Evolutionary conservation across 805 yeast genomes (phyloP).

Genomic region (Zygotorulaspora sp.): DNA sequence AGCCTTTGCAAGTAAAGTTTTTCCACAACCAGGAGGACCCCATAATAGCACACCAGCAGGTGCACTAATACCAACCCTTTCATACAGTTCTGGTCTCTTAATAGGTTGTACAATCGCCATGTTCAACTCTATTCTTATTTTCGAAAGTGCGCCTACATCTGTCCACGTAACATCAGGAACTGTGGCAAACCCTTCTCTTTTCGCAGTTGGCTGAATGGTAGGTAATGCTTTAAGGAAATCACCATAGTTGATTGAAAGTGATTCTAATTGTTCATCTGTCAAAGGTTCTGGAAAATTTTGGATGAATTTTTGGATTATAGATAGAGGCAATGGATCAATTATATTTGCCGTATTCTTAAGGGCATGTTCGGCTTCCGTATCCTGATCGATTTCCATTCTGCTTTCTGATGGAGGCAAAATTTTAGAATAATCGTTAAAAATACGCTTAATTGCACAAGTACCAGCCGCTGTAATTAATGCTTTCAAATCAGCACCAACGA

Average conservation of each 20-base stretch:
- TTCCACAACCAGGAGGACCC: conserved; percentile 99
- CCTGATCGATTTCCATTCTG: conserved; percentile 17
- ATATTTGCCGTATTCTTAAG: conserved; percentile 35
- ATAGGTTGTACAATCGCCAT: conserved; percentile 98
- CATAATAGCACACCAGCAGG: conserved; percentile 96
- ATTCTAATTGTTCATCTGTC: conserved; percentile 66
- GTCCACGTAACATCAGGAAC: conserved; percentile 97
- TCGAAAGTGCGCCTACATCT: conserved; percentile 82
- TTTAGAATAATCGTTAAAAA: conserved; percentile 53
- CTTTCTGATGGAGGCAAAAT: conserved; percentile 7
- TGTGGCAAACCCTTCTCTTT: conserved; percentile 97
- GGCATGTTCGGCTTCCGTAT: conserved; percentile 14
- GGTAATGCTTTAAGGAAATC: conserved; percentile 87
- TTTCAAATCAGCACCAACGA: conserved; percentile 94
- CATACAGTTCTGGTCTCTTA: conserved; percentile 82
- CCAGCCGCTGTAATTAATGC: conserved; percentile 95
- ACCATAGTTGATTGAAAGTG: conserved; percentile 66
- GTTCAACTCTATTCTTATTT: conserved; percentile 82
- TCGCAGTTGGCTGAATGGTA: conserved; percentile 92
- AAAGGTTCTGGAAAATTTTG: conserved; percentile 74
- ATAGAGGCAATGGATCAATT: conserved; percentile 38
- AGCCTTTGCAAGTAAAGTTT: conserved; percentile 91
- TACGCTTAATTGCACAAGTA: conserved; percentile 86
- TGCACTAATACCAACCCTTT: conserved; percentile 88
- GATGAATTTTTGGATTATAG: conserved; percentile 71